Evolutionary conservation across 768 basidiomycete genomes (phyloP), one percentile per base, ranked within the genome.

Genomic region (Russula olivacea): DNA sequence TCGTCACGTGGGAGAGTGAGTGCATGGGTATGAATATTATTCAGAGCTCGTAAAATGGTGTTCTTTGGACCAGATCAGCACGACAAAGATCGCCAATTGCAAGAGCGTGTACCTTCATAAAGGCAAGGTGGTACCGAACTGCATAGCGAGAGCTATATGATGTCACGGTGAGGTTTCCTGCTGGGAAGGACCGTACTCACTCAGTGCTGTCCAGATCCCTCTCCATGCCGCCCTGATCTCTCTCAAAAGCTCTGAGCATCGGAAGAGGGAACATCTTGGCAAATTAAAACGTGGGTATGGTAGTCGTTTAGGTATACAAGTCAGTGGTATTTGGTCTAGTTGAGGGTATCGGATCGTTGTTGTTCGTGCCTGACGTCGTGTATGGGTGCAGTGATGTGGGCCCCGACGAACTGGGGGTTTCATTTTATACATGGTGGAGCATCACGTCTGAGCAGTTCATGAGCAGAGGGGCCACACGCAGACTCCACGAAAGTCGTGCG

Each of bases 11-110:
- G 47, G 25, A 65, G 34, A 25, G 52, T 23, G 28, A 51, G 9
- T 21, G 61, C 64, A 19, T 17, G 64, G n/a, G 34, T 30, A 54
- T 63, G 15, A 14, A 63, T 58, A 48, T 63, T 63, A 52, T 65
- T 65, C 34, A 65, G 23, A n/a, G 50, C 61, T 38, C 64, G 64
- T 56, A 65, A 47, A n/a, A 65, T 57, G 30, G 64, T 65, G 25
- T 65, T 64, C 64, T 65, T 63, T n/a, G 17, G 4, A n/a, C 28
- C 12, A 5, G 3, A 32, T 63, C 21, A 62, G 64, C 12, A 47
- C 28, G 36, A 6, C 34, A 14, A 41, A 25, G 14, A 30, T 28
- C 2, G 53, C 40, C 25, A 4, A 48, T 28, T 8, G 50, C 21
- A 17, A 3, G 12, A 12, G 12, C 21, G 17, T 4, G 17, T 25